Percentiles rank a stretch among this genome's conserved stretches.
Conservation (phyloP, 2,329 filamentous ascomycete genomes). For the Parastagonospora nodorum region DNA sequence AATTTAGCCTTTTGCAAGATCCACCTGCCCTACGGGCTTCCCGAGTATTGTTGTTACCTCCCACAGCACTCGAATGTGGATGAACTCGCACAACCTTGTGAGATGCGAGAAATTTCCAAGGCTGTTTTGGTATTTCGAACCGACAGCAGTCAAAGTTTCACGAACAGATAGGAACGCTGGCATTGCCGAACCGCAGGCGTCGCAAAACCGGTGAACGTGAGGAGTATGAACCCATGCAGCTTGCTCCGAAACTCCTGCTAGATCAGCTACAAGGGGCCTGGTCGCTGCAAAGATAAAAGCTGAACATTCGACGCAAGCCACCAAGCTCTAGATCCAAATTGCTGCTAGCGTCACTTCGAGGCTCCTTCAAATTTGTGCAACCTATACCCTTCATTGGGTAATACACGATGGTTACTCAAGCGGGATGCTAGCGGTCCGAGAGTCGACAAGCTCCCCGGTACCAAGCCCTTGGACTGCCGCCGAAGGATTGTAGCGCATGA, state of each 20-base stretch:
- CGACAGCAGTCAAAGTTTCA: too few species aligned
- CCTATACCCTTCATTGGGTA: conserved; percentile 4
- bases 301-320: conserved; percentile 10
- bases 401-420: conserved; percentile 4
- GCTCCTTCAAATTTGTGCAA: conserved; percentile 3
- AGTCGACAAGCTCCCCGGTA: background rate
- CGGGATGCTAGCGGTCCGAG: background rate
- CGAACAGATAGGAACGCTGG: too few species aligned
- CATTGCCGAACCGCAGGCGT: background rate
- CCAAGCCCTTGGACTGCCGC: conserved; percentile 4
- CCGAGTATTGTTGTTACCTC: too few species aligned
- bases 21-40: too few species aligned
- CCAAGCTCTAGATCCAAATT: conserved; percentile 1
- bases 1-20: too few species aligned
- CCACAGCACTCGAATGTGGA: too few species aligned
- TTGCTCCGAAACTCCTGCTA: background rate
- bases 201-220: background rate
- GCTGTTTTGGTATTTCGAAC: background rate
- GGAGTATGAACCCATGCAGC: background rate
- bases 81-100: too few species aligned
- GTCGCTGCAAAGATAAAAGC: conserved; percentile 2
- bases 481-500: conserved; percentile 1
- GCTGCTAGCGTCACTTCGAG: conserved; percentile 3
- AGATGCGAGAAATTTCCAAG: background rate
- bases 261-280: background rate